A percentile compares a stretch with the other conserved stretches of the same genome.
Conservation (phyloP, 495 filamentous ascomycete genomes). For the Hyaloscypha hepaticicola region DNA sequence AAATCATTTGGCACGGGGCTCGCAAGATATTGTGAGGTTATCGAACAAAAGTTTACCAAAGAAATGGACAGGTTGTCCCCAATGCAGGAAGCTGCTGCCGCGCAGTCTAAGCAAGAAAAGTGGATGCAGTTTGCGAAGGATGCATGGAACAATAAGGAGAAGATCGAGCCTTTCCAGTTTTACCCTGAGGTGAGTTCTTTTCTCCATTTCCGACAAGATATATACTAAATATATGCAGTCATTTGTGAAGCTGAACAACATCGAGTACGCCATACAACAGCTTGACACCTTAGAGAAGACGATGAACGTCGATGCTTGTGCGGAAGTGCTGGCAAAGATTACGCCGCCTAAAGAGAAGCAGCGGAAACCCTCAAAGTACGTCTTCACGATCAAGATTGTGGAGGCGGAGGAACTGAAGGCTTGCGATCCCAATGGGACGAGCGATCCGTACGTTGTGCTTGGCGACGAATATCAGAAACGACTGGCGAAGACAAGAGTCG, state of each 20-base stretch:
- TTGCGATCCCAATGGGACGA: constrained; percentile 90
- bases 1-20: constrained; percentile 84
- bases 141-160: constrained; percentile 91
- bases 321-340: constrained; percentile 66
- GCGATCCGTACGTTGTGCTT: constrained; percentile 96
- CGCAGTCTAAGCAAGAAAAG: constrained; percentile 84
- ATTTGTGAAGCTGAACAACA: constrained; percentile 95
- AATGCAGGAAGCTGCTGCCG: constrained; percentile 75
- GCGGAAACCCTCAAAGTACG: constrained; percentile 74
- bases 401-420: constrained; percentile 98
- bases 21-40: constrained; percentile 84
- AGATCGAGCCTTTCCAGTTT: constrained; percentile 97
- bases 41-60: constrained; percentile 81
- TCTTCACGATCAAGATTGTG: constrained; percentile 98
- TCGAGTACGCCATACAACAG: constrained; percentile 88
- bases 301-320: constrained; percentile 92
- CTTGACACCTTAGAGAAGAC: constrained; percentile 86
- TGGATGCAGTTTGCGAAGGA: constrained; percentile 91
- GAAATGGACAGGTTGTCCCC: constrained; percentile 92
- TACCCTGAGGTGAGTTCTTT: constrained; percentile 71
- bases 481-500: constrained; percentile 90
- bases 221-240: constrained; percentile 53
- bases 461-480: constrained; percentile 98
- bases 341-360: constrained; percentile 57
- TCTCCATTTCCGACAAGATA: constrained; percentile 1